These are phyloP conservation scores for Larix sibirica DNA, from an alignment of 83 land plant genomes.

Conservation along the genomic window DNA sequence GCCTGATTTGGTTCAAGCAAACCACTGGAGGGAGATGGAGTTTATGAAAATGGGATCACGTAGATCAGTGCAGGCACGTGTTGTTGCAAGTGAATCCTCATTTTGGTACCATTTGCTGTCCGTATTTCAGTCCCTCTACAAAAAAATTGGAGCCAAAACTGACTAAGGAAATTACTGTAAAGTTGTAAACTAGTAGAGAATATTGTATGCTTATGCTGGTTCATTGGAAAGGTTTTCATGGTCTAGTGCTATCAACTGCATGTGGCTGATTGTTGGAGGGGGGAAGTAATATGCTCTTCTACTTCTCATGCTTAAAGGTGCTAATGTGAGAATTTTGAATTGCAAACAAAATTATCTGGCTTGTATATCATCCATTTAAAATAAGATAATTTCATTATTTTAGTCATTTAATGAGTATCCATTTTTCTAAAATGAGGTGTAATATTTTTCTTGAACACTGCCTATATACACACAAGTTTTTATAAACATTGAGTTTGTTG, in stretches of 20 bases:
- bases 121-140: slow-evolving; percentile 19
- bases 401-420: no score
- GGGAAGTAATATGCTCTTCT: neutral
- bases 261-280: neutral
- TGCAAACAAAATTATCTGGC: no score
- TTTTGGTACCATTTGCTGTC: slow-evolving; percentile 38
- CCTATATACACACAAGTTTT: no score
- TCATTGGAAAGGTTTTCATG: neutral
- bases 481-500: no score
- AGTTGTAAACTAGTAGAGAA: neutral
- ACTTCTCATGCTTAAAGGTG: neutral
- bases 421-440: no score
- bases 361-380: no score
- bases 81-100: slow-evolving; percentile 34
- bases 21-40: slow-evolving; percentile 40
- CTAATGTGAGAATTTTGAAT: neutral
- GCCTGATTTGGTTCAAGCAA: slow-evolving; percentile 11
- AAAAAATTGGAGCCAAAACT: neutral
- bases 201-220: neutral
- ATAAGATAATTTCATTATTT: no score
- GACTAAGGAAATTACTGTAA: neutral
- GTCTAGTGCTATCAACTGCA: neutral
- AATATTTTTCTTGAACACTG: no score
- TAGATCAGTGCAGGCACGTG: slow-evolving; percentile 43
- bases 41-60: slow-evolving; percentile 41